phyloP scores from a whole-genome alignment of 2,329 filamentous ascomycete genomes.

The Aspergillus sp. region DNA sequence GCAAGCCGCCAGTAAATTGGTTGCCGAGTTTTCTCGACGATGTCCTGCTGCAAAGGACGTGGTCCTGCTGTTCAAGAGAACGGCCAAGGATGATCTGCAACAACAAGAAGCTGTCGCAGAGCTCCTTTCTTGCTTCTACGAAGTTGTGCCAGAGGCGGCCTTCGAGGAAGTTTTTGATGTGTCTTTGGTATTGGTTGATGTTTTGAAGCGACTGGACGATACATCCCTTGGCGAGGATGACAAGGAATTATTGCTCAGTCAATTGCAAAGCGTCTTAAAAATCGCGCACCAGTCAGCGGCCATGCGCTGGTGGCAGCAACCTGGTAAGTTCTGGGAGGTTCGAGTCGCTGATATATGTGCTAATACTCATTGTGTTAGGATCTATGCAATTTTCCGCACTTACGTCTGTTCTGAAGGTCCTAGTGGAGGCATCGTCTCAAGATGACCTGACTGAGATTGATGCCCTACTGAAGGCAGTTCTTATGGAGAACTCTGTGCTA shows the following conservation, averaged over 20 bases:
- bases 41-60: constrained; percentile 81
- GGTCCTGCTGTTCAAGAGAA: constrained; percentile 69
- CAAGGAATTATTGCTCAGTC: constrained; percentile 62
- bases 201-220: constrained; percentile 62
- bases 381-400: constrained; percentile 44
- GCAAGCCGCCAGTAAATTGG: constrained; percentile 65
- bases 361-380: constrained; percentile 16
- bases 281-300: constrained; percentile 78
- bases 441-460: constrained; percentile 34
- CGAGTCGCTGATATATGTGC: neutral
- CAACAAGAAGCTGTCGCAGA: constrained; percentile 78
- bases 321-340: constrained; percentile 40
- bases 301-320: constrained; percentile 87
- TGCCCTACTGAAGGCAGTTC: constrained; percentile 32
- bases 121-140: constrained; percentile 80
- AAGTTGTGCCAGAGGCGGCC: constrained; percentile 74
- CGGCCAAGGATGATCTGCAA: constrained; percentile 66
- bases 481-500: constrained; percentile 39
- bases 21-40: constrained; percentile 72
- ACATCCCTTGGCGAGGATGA: constrained; percentile 46
- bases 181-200: constrained; percentile 69
- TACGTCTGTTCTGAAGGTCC: constrained; percentile 41
- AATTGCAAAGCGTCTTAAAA: constrained; percentile 76
- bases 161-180: constrained; percentile 86
- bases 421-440: constrained; percentile 29